Evolutionary conservation across 2,329 filamentous ascomycete species (phyloP), one percentile per base, ranked within the genome.

Genomic region (Pseudocercospora macadamiae): DNA sequence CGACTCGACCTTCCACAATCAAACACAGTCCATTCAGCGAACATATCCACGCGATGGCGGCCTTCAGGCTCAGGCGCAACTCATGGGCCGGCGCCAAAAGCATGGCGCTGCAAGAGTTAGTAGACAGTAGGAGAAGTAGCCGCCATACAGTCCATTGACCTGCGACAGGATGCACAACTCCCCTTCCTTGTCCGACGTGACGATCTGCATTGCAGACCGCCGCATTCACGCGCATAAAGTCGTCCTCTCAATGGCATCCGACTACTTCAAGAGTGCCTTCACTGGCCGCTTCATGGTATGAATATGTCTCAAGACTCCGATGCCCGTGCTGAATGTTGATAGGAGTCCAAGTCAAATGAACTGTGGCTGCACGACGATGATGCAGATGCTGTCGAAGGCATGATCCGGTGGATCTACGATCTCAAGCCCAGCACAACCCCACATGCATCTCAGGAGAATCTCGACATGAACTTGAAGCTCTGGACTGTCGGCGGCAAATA

Each of bases 121-220:
- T n/a, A n/a, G n/a, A n/a, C n/a, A n/a, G n/a, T n/a, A n/a, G n/a
- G n/a, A n/a, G n/a, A n/a, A n/a, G n/a, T n/a, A n/a, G n/a, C n/a
- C n/a, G n/a, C n/a, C n/a, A n/a, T n/a, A n/a, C n/a, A n/a, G n/a
- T n/a, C n/a, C n/a, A n/a, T n/a, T n/a, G n/a, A n/a, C n/a, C n/a
- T n/a, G n/a, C n/a, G n/a, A n/a, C n/a, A n/a, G n/a, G n/a, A n/a
- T n/a, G n/a, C n/a, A n/a, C n/a, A n/a, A n/a, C n/a, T n/a, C n/a
- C n/a, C n/a, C n/a, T n/a, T n/a, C n/a, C n/a, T n/a, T n/a, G n/a
- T 59, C 56, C 6, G 56, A 59, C 30, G 39, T 59, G 21, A 49
- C 42, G 14, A 49, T 59, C 4, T 32, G 30, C 18, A 45, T 47
- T 42, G 39, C 25, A 3, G 51, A 37, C 4, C 56, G 51, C 49